Percentiles rank a stretch among this genome's conserved stretches.
Conservation (phyloP, 2,329 filamentous ascomycete genomes). For the Neurospora crassa region DNA sequence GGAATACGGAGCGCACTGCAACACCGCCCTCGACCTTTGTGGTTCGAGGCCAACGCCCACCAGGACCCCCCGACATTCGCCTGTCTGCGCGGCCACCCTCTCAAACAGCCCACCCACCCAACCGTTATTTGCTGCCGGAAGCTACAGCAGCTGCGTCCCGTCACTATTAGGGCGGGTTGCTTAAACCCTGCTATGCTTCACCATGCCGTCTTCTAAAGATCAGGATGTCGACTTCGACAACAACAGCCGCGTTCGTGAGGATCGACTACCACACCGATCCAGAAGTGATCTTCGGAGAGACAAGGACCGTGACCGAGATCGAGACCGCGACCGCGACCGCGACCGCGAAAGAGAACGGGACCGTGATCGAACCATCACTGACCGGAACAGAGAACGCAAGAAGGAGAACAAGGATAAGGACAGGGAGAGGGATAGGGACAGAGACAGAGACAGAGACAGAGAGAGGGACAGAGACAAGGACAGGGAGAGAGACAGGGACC, state of each 20-base stretch:
- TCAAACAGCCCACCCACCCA: slow-evolving; percentile 2
- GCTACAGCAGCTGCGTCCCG: slow-evolving; percentile 10
- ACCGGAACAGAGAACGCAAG: background rate
- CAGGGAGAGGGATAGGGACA: slow-evolving; percentile 13
- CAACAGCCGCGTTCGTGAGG: slow-evolving; percentile 28
- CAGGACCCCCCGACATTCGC: background rate
- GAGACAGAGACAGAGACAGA: slow-evolving; percentile 16
- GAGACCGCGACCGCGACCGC: slow-evolving; percentile 13
- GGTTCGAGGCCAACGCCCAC: background rate
- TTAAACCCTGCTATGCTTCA: slow-evolving; percentile 17
- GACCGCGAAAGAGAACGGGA: slow-evolving; percentile 20
- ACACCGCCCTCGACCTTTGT: background rate
- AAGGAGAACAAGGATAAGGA: slow-evolving; percentile 3
- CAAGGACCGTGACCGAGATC: slow-evolving; percentile 23
- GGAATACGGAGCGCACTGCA: background rate
- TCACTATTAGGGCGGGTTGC: slow-evolving; percentile 11
- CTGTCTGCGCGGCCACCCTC: slow-evolving; percentile 1
- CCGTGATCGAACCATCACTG: slow-evolving; percentile 9
- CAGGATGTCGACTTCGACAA: slow-evolving; percentile 27
- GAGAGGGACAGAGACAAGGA: slow-evolving; percentile 17
- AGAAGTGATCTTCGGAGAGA: slow-evolving; percentile 17
- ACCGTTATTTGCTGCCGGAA: slow-evolving; percentile 2
- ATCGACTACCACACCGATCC: slow-evolving; percentile 18
- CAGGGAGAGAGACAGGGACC: slow-evolving; percentile 22
- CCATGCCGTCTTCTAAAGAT: slow-evolving; percentile 21